These are phyloP conservation scores for Tuber calosporum DNA, from an alignment of 495 filamentous ascomycete genomes.

Conservation along the genomic window DNA sequence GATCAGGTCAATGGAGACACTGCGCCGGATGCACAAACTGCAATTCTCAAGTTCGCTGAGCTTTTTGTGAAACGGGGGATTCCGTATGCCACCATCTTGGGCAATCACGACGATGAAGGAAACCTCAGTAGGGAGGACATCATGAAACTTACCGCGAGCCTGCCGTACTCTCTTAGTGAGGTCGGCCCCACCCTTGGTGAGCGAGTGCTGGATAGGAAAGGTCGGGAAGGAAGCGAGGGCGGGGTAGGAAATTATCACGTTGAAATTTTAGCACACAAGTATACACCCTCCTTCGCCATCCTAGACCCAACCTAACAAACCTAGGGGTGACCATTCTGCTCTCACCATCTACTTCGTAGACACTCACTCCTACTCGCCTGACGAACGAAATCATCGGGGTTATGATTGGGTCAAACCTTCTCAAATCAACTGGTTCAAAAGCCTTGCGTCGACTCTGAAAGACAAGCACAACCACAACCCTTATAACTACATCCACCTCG, in stretches of 20 bases:
- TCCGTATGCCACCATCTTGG: slow-evolving; percentile 89
- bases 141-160: slow-evolving; percentile 75
- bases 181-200: slow-evolving; percentile 59
- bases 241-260: slow-evolving; percentile 93
- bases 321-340: slow-evolving; percentile 72
- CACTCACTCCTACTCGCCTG: slow-evolving; percentile 84
- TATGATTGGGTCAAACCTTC: slow-evolving; percentile 95
- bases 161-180: slow-evolving; percentile 81
- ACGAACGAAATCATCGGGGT: slow-evolving; percentile 73
- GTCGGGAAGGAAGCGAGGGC: slow-evolving; percentile 53
- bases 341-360: slow-evolving; percentile 90
- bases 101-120: slow-evolving; percentile 95
- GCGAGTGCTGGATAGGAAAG: slow-evolving; percentile 26
- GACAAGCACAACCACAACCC: slow-evolving; percentile 55
- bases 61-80: slow-evolving; percentile 78
- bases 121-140: slow-evolving; percentile 64
- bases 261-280: slow-evolving; percentile 70
- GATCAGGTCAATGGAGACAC: slow-evolving; percentile 95
- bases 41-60: slow-evolving; percentile 88
- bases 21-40: slow-evolving; percentile 81
- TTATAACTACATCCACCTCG: slow-evolving; percentile 86
- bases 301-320: not conserved
- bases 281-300: slow-evolving; percentile 5
- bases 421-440: slow-evolving; percentile 90
- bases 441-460: slow-evolving; percentile 61